A percentile compares a stretch with the other conserved stretches of the same genome.
Conservation (phyloP, 148 eudicot genomes). For the Mesembryanthemum crystallinum region DNA sequence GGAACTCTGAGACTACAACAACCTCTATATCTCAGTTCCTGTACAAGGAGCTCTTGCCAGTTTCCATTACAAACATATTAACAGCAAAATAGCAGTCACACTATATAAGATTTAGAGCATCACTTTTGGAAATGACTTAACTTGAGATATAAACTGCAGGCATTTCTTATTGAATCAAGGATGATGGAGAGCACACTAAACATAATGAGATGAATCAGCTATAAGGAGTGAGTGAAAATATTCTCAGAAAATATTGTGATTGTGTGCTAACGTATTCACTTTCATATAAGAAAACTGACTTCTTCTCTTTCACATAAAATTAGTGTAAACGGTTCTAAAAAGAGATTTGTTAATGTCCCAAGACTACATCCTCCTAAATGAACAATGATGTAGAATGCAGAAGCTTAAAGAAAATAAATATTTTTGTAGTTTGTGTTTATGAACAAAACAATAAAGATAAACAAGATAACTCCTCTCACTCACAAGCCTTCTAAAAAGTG, state of each 20-base stretch:
- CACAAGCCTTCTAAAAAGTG: too few relatives aligned
- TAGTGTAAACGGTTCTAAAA: neutral
- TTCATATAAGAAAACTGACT: neutral
- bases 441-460: too few relatives aligned
- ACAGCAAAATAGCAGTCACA: neutral
- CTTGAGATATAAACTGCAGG: neutral
- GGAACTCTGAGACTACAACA: neutral
- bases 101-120: neutral
- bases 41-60: neutral
- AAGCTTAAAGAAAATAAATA: too few relatives aligned
- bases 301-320: neutral
- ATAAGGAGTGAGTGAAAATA: too few relatives aligned
- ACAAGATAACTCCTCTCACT: too few relatives aligned
- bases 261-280: neutral
- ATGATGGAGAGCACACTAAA: too few relatives aligned
- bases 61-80: neutral
- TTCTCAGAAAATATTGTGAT: too few relatives aligned
- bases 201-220: too few relatives aligned
- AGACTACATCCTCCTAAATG: too few relatives aligned
- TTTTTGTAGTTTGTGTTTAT: too few relatives aligned
- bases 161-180: neutral
- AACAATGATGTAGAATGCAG: too few relatives aligned
- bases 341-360: slow-evolving; percentile 2
- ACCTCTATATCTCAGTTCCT: neutral
- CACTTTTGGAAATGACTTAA: neutral